phyloP scores from a whole-genome alignment of 1,139 yeast genomes.

The Protomyces pachydermus region DNA sequence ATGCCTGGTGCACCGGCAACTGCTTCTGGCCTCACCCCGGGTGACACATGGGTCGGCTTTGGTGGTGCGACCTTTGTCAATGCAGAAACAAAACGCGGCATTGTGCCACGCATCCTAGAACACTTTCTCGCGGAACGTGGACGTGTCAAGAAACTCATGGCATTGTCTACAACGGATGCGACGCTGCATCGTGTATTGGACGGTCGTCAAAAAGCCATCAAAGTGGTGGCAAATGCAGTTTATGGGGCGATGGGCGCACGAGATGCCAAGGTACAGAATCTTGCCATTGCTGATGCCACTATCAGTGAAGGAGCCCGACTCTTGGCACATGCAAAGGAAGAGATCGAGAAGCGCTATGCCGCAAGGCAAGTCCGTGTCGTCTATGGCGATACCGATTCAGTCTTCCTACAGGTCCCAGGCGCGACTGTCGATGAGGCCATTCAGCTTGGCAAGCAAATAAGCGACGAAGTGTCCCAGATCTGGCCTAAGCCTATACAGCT shows the following conservation, averaged over 20 bases:
- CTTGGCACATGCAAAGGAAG: constrained; percentile 20
- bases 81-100: constrained; percentile 11
- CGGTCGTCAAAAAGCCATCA: constrained; percentile 26
- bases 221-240: constrained; percentile 23
- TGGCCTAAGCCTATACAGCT: constrained; percentile 24
- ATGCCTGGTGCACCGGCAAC: constrained; percentile 2
- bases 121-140: constrained; percentile 21
- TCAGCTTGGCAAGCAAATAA: constrained; percentile 17
- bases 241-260: constrained; percentile 23
- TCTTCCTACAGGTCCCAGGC: constrained; percentile 9
- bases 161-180: background rate
- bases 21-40: background rate
- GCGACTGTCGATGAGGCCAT: constrained; percentile 17
- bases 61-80: constrained; percentile 19
- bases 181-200: constrained; percentile 16
- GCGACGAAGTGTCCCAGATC: constrained; percentile 7
- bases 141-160: constrained; percentile 17
- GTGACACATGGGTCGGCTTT: constrained; percentile 16
- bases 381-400: constrained; percentile 24
- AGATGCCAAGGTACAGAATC: constrained; percentile 13
- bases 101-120: constrained; percentile 19
- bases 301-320: constrained; percentile 18
- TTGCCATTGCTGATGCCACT: constrained; percentile 24
- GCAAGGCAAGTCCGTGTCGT: constrained; percentile 5
- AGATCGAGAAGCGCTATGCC: constrained; percentile 17